Base-by-base conservation (phyloP, 495 filamentous ascomycete species). In the Hyaloscypha finlandica region DNA sequence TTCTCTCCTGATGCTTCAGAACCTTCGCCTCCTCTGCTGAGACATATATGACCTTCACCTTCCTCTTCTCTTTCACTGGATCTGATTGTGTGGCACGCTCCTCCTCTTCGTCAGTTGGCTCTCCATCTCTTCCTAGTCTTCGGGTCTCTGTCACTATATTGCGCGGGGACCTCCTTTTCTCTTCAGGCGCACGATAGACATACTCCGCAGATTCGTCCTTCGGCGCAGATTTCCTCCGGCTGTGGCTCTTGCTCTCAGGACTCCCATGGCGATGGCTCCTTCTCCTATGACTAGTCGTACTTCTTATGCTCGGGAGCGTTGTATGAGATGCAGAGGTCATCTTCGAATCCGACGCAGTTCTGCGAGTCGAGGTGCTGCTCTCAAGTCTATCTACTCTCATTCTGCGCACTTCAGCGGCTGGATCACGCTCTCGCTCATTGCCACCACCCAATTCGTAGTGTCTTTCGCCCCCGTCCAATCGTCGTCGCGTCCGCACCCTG, bases 321-420 rank as follows among this genome's bases (percentile, higher is more conserved):
- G 68, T 51, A 64, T 70, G 63, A 4, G 71, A 73, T 62, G 65
- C 68, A 35, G 68, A 62, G 35, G 71, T 62, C 68, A 73, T 73
- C 51, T 68, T 73, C 35, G 60, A 31, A n/a, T 53, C 42, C 35
- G 63, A 33, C 61, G 63, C 51, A 30, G 48, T 22, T 63, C 61
- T 65, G 57, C 45, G 39, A 11, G 53, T 48, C 31, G 51, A 54
- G 22, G 61, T 61, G 59, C 57, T 32, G 31, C 33, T 25, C 45
- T 70, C 71, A 56, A 69, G 66, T 59, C 63, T 71, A 69, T 73
- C 68, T 70, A 70, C 20, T 65, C 71, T 55, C 19, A 29, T 51
- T 61, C 68, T 68, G 14, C 68, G 68, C 31, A 60, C 29, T 25
- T 69, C 66, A 52, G 55, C 63, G 39, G 55, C 62, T 51, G 45